Percentiles rank a stretch among this genome's conserved stretches.
Evolutionary conservation across 768 basidiomycete species (phyloP).

Genomic region (Hemileccinum rubropunctum): DNA sequence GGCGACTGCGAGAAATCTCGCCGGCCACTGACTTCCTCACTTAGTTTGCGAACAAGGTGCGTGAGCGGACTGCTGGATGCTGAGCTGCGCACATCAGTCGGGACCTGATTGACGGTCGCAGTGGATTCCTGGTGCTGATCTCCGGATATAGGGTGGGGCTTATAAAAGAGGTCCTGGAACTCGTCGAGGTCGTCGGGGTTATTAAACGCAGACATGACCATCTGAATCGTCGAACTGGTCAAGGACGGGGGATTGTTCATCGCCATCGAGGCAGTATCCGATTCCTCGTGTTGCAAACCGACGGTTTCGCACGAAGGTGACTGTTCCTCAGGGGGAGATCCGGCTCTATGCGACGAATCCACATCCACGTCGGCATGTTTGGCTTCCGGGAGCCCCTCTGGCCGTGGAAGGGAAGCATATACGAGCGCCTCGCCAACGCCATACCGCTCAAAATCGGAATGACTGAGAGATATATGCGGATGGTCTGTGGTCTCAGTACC

Average conservation of each 20-base stretch:
- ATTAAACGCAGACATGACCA: constrained; percentile 46
- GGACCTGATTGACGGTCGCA: constrained; percentile 19
- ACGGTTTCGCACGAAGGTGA: neutral
- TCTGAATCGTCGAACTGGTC: constrained; percentile 37
- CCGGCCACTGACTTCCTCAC: constrained; percentile 34
- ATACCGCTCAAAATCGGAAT: constrained; percentile 43
- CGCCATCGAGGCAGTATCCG: constrained; percentile 3
- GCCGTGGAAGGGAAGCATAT: constrained; percentile 33
- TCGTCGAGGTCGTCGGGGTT: constrained; percentile 66
- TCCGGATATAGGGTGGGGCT: constrained; percentile 30
- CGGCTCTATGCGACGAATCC: neutral
- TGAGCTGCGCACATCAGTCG: constrained; percentile 31
- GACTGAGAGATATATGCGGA: constrained; percentile 27
- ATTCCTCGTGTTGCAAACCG: constrained; percentile 39
- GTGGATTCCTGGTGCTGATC: constrained; percentile 2
- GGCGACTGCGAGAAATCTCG: constrained; percentile 12
- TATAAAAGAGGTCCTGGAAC: constrained; percentile 74
- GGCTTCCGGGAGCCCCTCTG: neutral
- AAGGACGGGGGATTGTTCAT: constrained; percentile 18
- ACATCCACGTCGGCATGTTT: neutral
- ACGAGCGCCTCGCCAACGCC: constrained; percentile 65
- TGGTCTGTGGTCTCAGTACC: neutral
- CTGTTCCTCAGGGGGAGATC: neutral
- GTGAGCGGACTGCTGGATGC: constrained; percentile 36
- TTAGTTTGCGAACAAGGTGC: constrained; percentile 39